These are phyloP conservation scores for Exophiala alcalophila DNA, from an alignment of 2,329 filamentous ascomycete genomes.

Conservation along the genomic window DNA sequence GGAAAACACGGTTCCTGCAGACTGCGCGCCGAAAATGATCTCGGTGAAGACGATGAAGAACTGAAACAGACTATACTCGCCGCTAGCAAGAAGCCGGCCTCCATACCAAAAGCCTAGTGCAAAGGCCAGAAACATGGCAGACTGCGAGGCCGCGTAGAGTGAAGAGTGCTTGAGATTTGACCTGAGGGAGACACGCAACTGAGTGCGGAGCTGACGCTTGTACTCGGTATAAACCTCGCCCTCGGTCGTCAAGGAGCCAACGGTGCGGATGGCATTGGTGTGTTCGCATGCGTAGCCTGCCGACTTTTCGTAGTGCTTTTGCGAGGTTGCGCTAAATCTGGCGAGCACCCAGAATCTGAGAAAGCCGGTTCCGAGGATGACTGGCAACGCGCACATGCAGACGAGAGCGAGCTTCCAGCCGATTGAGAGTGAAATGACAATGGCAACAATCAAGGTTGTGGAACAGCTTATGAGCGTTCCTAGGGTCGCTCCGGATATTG, in stretches of 20 bases:
- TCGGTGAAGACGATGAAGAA: conserved; percentile 91
- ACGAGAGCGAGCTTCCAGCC: conserved; percentile 88
- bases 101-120: conserved; percentile 94
- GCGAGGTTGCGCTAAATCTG: conserved; percentile 73
- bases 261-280: conserved; percentile 88
- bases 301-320: conserved; percentile 73
- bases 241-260: conserved; percentile 86
- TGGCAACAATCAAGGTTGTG: conserved; percentile 75
- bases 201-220: conserved; percentile 61
- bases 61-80: conserved; percentile 73
- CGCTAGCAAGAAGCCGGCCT: conserved; percentile 67
- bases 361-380: conserved; percentile 78
- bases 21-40: conserved; percentile 88
- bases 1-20: conserved; percentile 82
- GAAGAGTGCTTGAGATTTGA: conserved; percentile 73
- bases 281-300: conserved; percentile 90
- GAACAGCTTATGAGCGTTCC: conserved; percentile 78
- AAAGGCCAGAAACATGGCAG: conserved; percentile 76
- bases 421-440: conserved; percentile 67
- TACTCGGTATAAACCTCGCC: conserved; percentile 73
- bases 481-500: conserved; percentile 81
- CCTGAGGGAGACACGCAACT: conserved; percentile 65
- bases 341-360: conserved; percentile 82
- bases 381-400: conserved; percentile 72
- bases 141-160: conserved; percentile 82